A percentile compares a stretch with the other conserved stretches of the same genome.
phyloP scores from a whole-genome alignment of 805 yeast species.

The Barnettozyma siamensis region DNA sequence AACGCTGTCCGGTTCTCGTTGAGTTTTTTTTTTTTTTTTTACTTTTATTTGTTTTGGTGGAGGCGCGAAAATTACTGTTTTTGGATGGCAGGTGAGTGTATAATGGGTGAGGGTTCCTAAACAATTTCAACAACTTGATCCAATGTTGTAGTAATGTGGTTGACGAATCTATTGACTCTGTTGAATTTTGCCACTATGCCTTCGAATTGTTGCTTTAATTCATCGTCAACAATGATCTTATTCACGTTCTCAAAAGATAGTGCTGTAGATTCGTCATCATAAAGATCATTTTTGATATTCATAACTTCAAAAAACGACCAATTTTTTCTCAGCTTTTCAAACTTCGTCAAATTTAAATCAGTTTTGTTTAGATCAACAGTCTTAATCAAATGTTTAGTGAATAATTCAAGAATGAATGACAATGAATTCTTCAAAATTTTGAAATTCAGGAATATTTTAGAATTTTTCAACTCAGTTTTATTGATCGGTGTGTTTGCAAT shows the following conservation, averaged over 20 bases:
- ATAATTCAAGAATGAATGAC: conserved; percentile 27
- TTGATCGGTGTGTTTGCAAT: conserved; percentile 10
- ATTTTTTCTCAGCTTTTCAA: conserved; percentile 29
- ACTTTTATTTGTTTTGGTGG: background rate
- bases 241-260: conserved; percentile 10
- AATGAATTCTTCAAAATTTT: conserved; percentile 34
- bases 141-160: conserved; percentile 3
- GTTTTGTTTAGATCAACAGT: conserved; percentile 21
- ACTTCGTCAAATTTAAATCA: conserved; percentile 22
- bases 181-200: conserved; percentile 12
- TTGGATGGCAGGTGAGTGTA: too few species aligned
- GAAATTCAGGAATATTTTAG: conserved; percentile 28
- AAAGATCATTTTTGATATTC: conserved; percentile 19
- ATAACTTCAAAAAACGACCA: conserved; percentile 38
- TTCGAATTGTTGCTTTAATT: conserved; percentile 10
- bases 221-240: conserved; percentile 20
- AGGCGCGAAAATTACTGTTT: background rate
- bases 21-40: background rate
- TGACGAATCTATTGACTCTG: background rate
- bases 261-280: conserved; percentile 7
- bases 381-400: conserved; percentile 1
- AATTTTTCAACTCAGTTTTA: conserved; percentile 19
- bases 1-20: background rate
- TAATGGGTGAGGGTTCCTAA: background rate
- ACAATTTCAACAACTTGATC: conserved; percentile 6